Conservation (phyloP, 768 basidiomycete species). For the Heimioporus sp. region DNA sequence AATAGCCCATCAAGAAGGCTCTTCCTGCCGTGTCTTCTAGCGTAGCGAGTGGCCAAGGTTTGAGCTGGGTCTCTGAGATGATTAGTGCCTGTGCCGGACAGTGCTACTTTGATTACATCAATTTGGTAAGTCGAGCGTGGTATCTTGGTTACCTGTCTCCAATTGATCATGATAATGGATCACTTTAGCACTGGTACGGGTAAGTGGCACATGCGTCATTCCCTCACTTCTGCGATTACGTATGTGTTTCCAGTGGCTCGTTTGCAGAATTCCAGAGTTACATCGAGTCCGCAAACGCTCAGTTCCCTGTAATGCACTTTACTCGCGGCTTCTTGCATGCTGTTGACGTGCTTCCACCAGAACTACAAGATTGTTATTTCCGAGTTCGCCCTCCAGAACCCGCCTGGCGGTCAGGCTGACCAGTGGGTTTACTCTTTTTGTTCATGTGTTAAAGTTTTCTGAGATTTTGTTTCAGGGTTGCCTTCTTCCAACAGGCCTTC, state of each 20-base stretch:
- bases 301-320: conserved; percentile 25
- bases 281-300: conserved; percentile 23
- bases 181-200: conserved; percentile 30
- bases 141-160: not conserved
- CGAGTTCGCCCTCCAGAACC: conserved; percentile 34
- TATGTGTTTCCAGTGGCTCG: conserved; percentile 11
- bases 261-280: conserved; percentile 30
- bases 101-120: conserved; percentile 37
- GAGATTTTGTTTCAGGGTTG: conserved; percentile 19
- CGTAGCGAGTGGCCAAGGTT: conserved; percentile 29
- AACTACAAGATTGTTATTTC: conserved; percentile 26
- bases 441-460: not conserved
- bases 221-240: not conserved
- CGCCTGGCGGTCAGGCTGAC: conserved; percentile 26
- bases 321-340: not conserved
- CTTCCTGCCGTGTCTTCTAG: conserved; percentile 39
- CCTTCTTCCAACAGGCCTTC: conserved; percentile 34
- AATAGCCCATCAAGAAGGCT: conserved; percentile 22
- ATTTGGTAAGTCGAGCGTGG: conserved; percentile 22
- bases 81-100: conserved; percentile 33
- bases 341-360: conserved; percentile 12
- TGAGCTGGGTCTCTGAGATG: conserved; percentile 36
- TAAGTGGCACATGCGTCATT: conserved; percentile 2
- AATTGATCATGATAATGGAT: too few species aligned
- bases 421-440: conserved; percentile 21